These are phyloP conservation scores for Ustilaginoidea virens DNA, from an alignment of 2,329 filamentous ascomycete genomes.

Conservation along the genomic window DNA sequence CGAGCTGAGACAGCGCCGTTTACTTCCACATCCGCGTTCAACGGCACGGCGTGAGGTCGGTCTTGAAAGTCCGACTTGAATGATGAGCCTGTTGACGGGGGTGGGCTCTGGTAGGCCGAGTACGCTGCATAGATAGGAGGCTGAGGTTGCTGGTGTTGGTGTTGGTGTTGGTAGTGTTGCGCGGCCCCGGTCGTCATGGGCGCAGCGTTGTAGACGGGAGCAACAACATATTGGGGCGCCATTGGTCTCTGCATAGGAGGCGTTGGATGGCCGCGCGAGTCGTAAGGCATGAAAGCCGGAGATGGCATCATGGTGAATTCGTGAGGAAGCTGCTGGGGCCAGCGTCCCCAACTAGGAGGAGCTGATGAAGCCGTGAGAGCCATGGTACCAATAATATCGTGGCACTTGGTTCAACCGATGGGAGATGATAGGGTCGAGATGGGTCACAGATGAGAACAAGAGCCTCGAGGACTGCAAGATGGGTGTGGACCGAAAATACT, in stretches of 20 bases:
- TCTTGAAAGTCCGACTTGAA: constrained; percentile 20
- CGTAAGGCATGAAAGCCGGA: constrained; percentile 31
- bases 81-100: constrained; percentile 17
- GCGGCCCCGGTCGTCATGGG: constrained; percentile 26
- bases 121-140: too few species aligned
- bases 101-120: constrained; percentile 23
- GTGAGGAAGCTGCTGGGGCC: constrained; percentile 31
- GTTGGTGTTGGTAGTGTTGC: constrained; percentile 26
- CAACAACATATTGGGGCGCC: constrained; percentile 31
- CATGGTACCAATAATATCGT: constrained; percentile 22
- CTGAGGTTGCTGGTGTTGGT: constrained; percentile 24
- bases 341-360: constrained; percentile 37
- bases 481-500: too few species aligned
- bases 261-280: constrained; percentile 23
- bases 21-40: constrained; percentile 10
- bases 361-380: constrained; percentile 31
- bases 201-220: constrained; percentile 26
- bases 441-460: constrained; percentile 5
- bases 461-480: constrained; percentile 8
- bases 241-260: constrained; percentile 28
- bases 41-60: constrained; percentile 10
- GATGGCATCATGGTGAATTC: constrained; percentile 35
- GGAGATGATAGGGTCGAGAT: too few species aligned
- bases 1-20: constrained; percentile 9
- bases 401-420: too few species aligned